Evolutionary conservation across 2,329 filamentous ascomycete genomes (phyloP), one percentile per base, ranked within the genome.

Genomic region (Ceratocystis smalleyi): DNA sequence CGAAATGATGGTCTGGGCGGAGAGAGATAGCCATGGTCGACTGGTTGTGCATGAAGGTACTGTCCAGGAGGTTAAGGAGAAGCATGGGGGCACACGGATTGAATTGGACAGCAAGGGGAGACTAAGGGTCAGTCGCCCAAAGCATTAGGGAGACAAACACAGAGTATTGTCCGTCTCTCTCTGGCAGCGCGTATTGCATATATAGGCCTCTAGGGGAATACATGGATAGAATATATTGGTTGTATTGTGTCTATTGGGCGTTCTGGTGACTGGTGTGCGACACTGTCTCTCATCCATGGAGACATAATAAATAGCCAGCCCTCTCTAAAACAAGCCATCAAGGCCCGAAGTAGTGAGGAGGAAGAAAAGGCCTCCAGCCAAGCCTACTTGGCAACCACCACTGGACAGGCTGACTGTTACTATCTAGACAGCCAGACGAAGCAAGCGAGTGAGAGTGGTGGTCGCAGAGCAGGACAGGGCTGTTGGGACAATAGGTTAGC

Each of bases 51-150:
- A 84, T 68, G 79, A 83, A 75, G 80, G 85, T 69, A 73, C 78
- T 70, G 74, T 84, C 68, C 81, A 84, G 73, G 77, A 75, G 70
- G 73, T 82, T 62, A 77, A 80, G 68, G 79, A 81, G 70, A 76
- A 77, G 60, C 76, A 76, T 71, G 80, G 77, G 72, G 82, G 82
- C 63, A 78, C 88, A 68, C 80, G 87, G 70, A 84, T 96, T 70
- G 88, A 90, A 77, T 90, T 88, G 79, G 90, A 96, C 77, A 87
- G 87, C 80, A 94, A 89, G 91, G 91, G 91, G 95, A 94, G 86
- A 88, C 85, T 94, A 84, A 83, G 85, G 79, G 85, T 91, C 77
- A 88, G 87, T 78, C 82, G 89, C 75, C 88, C 87, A 72, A 84
- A 85, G 77, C 40, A 54, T 27, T 65, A 55, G 35, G 35, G 35